Conservation (phyloP, 495 filamentous ascomycete genomes). For the Pyrenula aspistea region DNA sequence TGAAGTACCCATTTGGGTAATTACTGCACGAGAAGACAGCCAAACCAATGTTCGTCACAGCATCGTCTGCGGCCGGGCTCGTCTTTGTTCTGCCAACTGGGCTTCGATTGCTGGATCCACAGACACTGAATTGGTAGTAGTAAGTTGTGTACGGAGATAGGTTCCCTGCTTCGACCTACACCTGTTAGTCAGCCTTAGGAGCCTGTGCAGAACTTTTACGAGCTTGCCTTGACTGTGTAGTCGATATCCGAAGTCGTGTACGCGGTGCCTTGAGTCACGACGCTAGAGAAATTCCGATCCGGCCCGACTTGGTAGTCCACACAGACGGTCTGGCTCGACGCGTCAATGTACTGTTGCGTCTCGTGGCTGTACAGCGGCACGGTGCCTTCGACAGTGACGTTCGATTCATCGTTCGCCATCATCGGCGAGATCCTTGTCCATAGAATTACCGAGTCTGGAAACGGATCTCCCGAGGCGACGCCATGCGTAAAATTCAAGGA, state of each 20-base stretch:
- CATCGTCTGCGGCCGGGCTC: conserved; percentile 22
- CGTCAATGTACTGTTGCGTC: conserved; percentile 36
- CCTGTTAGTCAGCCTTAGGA: not conserved
- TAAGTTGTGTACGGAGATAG: conserved; percentile 47
- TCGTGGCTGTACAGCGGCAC: conserved; percentile 46
- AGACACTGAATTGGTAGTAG: conserved; percentile 45
- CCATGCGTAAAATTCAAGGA: conserved; percentile 54
- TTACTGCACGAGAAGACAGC: conserved; percentile 47
- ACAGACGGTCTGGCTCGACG: conserved; percentile 43
- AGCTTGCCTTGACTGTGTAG: conserved; percentile 50
- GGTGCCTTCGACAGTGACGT: conserved; percentile 39
- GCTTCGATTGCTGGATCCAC: conserved; percentile 29
- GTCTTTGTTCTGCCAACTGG: conserved; percentile 44
- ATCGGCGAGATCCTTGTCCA: conserved; percentile 54
- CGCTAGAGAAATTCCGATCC: conserved; percentile 19
- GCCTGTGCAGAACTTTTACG: not conserved
- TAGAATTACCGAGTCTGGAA: conserved; percentile 48
- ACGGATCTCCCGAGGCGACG: conserved; percentile 60
- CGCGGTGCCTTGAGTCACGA: conserved; percentile 34
- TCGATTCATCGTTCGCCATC: conserved; percentile 37
- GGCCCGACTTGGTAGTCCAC: conserved; percentile 39
- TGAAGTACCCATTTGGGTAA: conserved; percentile 27
- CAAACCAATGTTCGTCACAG: conserved; percentile 25
- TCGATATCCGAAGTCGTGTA: conserved; percentile 58
- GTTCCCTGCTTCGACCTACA: conserved; percentile 44